Evolutionary conservation across 192 early-diverging fungal species (phyloP).

Genomic region (Backusella liffmaniae): DNA sequence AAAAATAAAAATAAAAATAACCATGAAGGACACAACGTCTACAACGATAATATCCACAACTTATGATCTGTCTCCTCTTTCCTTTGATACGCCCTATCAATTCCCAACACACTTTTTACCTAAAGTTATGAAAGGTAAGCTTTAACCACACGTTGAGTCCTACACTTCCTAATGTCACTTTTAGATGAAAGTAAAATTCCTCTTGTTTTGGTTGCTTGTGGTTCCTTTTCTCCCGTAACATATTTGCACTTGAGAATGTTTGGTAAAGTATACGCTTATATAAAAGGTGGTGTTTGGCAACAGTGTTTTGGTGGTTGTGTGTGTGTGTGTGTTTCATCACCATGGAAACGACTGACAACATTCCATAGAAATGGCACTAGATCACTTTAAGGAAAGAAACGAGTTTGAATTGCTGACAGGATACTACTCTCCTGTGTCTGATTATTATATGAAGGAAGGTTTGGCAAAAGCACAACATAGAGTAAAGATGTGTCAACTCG

Average conservation of each 20-base stretch:
- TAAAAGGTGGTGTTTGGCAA: background rate
- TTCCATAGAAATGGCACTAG: constrained; percentile 87
- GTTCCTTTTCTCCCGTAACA: constrained; percentile 96
- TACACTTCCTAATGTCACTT: background rate
- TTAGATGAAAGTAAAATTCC: constrained; percentile 70
- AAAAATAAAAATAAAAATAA: background rate
- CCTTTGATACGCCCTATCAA: constrained; percentile 18
- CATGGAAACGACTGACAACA: background rate
- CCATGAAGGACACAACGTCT: background rate
- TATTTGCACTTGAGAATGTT: constrained; percentile 99
- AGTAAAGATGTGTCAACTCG: constrained; percentile 91
- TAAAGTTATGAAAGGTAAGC: constrained; percentile 16
- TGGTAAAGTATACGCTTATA: constrained; percentile 57
- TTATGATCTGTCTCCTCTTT: background rate
- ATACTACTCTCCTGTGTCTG: constrained; percentile 96
- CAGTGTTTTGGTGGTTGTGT: background rate
- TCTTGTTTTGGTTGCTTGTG: constrained; percentile 92
- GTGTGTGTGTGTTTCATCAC: background rate
- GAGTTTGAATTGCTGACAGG: constrained; percentile 91
- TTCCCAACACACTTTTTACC: constrained; percentile 18
- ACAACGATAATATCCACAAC: background rate
- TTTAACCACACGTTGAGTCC: background rate
- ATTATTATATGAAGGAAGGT: constrained; percentile 91
- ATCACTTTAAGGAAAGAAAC: constrained; percentile 74
- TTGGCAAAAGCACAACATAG: constrained; percentile 85